Evolutionary conservation across 345 rosid species (phyloP).

Genomic region (Citrus reticulata): DNA sequence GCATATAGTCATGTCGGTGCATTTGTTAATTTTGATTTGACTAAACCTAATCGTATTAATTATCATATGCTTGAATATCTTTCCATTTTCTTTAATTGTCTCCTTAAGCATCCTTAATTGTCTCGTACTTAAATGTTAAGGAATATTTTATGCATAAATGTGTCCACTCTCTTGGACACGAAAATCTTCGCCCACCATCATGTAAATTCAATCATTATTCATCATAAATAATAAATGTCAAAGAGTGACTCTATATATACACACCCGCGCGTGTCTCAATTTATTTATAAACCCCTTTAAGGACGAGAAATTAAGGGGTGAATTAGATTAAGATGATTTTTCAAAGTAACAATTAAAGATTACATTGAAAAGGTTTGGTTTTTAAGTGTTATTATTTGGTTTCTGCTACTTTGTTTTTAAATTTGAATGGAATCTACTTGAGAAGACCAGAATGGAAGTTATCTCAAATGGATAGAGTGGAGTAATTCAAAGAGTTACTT

Average conservation of each 20-base stretch:
- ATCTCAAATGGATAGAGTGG: background rate
- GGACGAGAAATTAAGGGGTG: background rate
- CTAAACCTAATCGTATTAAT: background rate
- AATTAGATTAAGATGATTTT: background rate
- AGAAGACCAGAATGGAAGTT: background rate
- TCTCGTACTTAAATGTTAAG: background rate
- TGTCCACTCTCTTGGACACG: background rate
- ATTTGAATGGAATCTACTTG: background rate
- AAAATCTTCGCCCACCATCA: background rate
- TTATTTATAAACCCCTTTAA: background rate
- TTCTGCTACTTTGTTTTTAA: background rate
- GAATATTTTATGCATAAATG: no score
- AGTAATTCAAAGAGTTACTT: background rate
- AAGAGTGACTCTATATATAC: background rate
- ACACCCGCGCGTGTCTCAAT: background rate
- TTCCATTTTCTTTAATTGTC: background rate
- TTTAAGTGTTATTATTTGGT: background rate
- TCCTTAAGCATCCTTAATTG: background rate
- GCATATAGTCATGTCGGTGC: slow-evolving; percentile 3
- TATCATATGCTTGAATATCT: background rate
- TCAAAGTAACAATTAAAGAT: background rate
- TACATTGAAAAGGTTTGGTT: background rate
- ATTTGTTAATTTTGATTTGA: slow-evolving; percentile 5
- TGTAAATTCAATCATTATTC: background rate
- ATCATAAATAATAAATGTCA: background rate